Evolutionary conservation across 2,329 filamentous ascomycete genomes (phyloP), one percentile per base, ranked within the genome.

Genomic region (Byssoonygena ceratinophila): DNA sequence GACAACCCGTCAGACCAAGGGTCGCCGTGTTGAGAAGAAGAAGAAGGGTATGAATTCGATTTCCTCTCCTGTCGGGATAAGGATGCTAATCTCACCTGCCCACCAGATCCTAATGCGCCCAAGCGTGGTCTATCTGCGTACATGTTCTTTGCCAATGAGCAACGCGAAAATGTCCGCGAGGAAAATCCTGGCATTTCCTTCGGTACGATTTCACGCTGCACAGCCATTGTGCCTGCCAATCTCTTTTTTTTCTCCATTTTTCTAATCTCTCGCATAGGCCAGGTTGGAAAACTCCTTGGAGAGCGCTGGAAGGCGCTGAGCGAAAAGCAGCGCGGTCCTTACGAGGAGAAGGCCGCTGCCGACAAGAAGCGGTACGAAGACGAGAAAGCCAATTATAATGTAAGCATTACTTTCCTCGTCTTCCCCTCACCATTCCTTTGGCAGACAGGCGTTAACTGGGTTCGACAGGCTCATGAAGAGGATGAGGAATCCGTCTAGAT

Each of bases 131-230:
- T 98, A 47, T 97, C 92, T 51, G 92, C 92, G 59, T 98, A 98
- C 83, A 98, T 98, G 92, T 97, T 97, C 85, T 98, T 97, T 72
- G 92, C 92, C 82, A 97, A 97, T 69, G 92, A 97, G 76, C 88
- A 96, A 76, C 90, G 92, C 64, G 91, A 97, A 70, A 94, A 92
- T 72, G 92, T 98, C 63, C 88, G 92, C 64, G 89, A 95, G 71
- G 91, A 97, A 74, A 97, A 97, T 80, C 91, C 91, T 36, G 91
- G 90, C 64, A 95, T 97, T 76, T 85, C 85, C 63, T 98, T 98
- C 74, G 92, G 88, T 84, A 79, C 37, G 49, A 27, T 25, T n/a
- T 18, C 40, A 44, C 20, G 3, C 11, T 1, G 62, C 31, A 4
- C 29, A n/a, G 29, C 14, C 11, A 31, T 40, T 1, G 6, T 31